These are phyloP conservation scores for Yamadazyma philogaea DNA, from an alignment of 805 yeast genomes.

Conservation along the genomic window DNA sequence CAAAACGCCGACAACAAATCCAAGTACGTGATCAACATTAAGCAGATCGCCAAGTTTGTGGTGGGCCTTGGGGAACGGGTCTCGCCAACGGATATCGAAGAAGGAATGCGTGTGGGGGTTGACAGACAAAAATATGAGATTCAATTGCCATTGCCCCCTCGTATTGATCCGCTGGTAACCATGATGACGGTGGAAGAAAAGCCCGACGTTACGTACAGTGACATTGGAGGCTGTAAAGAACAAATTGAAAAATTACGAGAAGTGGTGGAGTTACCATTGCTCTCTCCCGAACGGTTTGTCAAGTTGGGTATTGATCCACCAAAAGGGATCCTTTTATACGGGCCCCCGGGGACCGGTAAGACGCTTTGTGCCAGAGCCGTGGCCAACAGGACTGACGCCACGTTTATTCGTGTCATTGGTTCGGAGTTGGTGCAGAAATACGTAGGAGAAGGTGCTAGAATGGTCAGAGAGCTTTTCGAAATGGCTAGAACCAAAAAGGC, in stretches of 20 bases:
- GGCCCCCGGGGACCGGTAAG: slow-evolving; percentile 99
- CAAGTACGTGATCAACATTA: slow-evolving; percentile 92
- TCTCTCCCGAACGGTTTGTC: slow-evolving; percentile 96
- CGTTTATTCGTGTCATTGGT: slow-evolving; percentile 96
- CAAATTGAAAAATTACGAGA: slow-evolving; percentile 96
- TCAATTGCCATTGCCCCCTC: slow-evolving; percentile 95
- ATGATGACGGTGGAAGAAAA: slow-evolving; percentile 99
- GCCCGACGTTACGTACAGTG: slow-evolving; percentile 98
- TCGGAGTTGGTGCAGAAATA: slow-evolving; percentile 97
- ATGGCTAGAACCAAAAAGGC: slow-evolving; percentile 99
- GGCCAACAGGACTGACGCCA: slow-evolving; percentile 98
- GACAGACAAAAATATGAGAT: slow-evolving; percentile 96
- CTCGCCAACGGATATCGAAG: slow-evolving; percentile 97
- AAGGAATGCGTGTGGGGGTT: slow-evolving; percentile 99
- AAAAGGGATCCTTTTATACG: slow-evolving; percentile 92
- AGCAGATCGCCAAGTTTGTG: slow-evolving; percentile 95
- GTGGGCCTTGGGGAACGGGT: slow-evolving; percentile 96
- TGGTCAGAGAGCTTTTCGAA: slow-evolving; percentile 97
- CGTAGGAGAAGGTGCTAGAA: slow-evolving; percentile 99
- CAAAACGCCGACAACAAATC: slow-evolving; percentile 77
- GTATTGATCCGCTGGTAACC: slow-evolving; percentile 96
- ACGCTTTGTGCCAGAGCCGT: slow-evolving; percentile 98
- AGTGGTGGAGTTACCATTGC: slow-evolving; percentile 89
- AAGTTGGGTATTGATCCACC: slow-evolving; percentile 98
- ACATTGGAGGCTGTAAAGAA: slow-evolving; percentile 98